These are phyloP conservation scores for Globisporangium camurandrum DNA, from an alignment of 352 stramenopile genomes.

Conservation along the genomic window DNA sequence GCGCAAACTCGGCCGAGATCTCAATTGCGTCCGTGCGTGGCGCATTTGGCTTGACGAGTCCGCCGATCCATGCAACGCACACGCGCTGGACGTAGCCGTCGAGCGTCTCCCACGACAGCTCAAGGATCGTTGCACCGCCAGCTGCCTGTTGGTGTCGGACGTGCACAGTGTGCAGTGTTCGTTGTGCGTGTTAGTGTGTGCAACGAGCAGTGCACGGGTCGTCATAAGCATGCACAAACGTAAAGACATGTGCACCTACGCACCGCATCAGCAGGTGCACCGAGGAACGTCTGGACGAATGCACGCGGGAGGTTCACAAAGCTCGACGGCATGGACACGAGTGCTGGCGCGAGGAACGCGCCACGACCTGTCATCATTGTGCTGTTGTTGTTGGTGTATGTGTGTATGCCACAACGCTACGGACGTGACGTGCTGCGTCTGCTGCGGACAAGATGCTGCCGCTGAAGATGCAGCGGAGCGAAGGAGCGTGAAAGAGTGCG, in stretches of 20 bases:
- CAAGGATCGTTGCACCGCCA: conserved; percentile 49
- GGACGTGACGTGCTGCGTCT: not conserved
- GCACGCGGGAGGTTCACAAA: conserved; percentile 63
- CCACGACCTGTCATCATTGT: conserved; percentile 25
- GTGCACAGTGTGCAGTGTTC: not conserved
- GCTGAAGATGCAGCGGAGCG: too few species aligned
- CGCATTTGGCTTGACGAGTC: conserved; percentile 30
- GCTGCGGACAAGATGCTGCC: too few species aligned
- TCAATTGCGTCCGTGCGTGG: conserved; percentile 71
- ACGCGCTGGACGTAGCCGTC: conserved; percentile 77
- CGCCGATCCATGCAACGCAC: conserved; percentile 63
- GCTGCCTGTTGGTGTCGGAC: conserved; percentile 16
- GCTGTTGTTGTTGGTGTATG: not conserved
- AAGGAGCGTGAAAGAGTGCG: not conserved
- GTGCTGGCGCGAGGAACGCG: conserved; percentile 51
- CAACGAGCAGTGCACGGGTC: not conserved
- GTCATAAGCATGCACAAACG: not conserved
- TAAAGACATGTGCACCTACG: not conserved
- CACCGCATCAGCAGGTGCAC: conserved; percentile 10
- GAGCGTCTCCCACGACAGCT: conserved; percentile 70
- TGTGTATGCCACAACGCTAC: not conserved
- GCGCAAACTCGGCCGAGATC: conserved; percentile 75
- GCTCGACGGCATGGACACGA: conserved; percentile 58
- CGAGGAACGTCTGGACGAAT: conserved; percentile 61
- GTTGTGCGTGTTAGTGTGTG: not conserved